Conservation (phyloP, 192 early-diverging fungal genomes). For the Linnemannia exigua region DNA sequence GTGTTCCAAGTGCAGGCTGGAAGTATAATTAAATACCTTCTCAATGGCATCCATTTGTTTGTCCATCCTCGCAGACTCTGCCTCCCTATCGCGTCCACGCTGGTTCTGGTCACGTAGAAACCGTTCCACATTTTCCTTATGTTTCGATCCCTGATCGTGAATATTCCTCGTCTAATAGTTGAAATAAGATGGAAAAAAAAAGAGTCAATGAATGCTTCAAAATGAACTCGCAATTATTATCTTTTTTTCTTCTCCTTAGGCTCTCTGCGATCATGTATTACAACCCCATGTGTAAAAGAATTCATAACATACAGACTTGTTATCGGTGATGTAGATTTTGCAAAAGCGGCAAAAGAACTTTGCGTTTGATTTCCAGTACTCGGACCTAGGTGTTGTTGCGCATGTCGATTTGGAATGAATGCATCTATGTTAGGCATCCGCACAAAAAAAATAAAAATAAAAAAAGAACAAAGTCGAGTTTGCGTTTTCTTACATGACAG, state of each 20-base stretch:
- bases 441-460: too few relatives aligned
- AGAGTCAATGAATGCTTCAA: too few relatives aligned
- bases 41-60: conserved; percentile 80
- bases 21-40: conserved; percentile 31
- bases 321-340: conserved; percentile 84
- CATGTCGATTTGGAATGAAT: too few relatives aligned
- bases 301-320: conserved; percentile 75
- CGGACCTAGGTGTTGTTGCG: conserved; percentile 51
- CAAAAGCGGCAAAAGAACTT: conserved; percentile 92
- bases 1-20: background rate
- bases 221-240: too few relatives aligned
- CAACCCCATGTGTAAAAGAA: background rate
- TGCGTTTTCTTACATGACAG: background rate
- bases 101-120: conserved; percentile 74
- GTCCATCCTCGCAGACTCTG: conserved; percentile 58
- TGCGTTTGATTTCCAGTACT: conserved; percentile 79
- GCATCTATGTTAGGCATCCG: too few relatives aligned
- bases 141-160: conserved; percentile 84
- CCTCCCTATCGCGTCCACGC: conserved; percentile 62
- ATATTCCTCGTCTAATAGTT: conserved; percentile 54
- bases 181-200: background rate
- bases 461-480: background rate
- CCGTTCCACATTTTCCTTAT: conserved; percentile 87
- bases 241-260: too few relatives aligned
- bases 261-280: too few relatives aligned